Base-by-base conservation (phyloP, 768 basidiomycete genomes). In the Fomitopsis pulvina region DNA sequence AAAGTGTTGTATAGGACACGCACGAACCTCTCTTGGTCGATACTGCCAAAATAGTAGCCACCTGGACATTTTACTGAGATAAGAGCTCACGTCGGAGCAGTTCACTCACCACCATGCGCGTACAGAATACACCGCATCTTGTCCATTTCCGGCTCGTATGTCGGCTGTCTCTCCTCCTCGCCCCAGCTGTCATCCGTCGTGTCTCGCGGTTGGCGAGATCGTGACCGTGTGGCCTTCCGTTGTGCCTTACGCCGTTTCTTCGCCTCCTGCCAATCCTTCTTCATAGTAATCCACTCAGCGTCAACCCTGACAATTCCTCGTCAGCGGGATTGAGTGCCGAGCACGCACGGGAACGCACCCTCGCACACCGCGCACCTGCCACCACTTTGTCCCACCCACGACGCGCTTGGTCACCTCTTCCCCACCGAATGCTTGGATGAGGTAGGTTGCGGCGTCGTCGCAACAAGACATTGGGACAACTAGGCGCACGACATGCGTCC, bases 341-440 rank as follows among this genome's bases (percentile, higher is more conserved):
- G 27, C 16, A 43, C 16, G 37, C 11, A 38, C 57, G 63, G 65
- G 58, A 59, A 69, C 68, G 63, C 70, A 81, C 92, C 92, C 93
- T 46, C 78, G 69, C 41, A 92, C 63, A 18, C 87, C 85, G 37
- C 94, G 83, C 28, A 94, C 92, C 67, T 96, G 94, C 95, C 95
- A 98, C 93, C 95, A 98, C 63, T 94, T 93, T 4, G 81, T 79
- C 1, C 95, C 95, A 10, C 95, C 95, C 3, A 92, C 83, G 26
- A 91, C 63, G 34, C 75, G 75, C 54, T 80, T 77, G 42, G 76
- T 79, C 12, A 78, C 73, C 34, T 86, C 78, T 59, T 87, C 85
- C n/a, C 94, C 93, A 1, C 93, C 92, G 7, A 96, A 72, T 3
- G 81, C 90, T 52, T 79, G 71, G 50, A 93, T 82, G 41, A 97